Evolutionary conservation across 306 rosid species (phyloP).

Genomic region (Neltuma alba): DNA sequence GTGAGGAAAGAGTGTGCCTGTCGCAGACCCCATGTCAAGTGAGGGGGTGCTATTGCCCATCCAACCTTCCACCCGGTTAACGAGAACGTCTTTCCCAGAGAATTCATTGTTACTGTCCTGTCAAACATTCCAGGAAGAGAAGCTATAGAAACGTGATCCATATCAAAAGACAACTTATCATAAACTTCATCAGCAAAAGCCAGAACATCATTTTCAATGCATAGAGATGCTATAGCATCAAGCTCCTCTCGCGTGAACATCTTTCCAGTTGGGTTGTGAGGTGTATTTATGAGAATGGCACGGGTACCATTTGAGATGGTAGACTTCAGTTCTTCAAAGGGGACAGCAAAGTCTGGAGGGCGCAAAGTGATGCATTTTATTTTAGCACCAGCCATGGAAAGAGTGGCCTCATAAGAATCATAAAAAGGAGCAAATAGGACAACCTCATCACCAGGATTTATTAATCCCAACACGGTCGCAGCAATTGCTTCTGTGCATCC

Average conservation of each 20-base stretch:
- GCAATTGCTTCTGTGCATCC: constrained; percentile 98
- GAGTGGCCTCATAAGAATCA: constrained; percentile 87
- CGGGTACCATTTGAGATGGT: constrained; percentile 73
- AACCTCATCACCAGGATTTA: constrained; percentile 95
- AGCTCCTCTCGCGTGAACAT: constrained; percentile 82
- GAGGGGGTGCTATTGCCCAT: constrained; percentile 87
- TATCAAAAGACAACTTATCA: constrained; percentile 88
- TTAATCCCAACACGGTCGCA: constrained; percentile 78
- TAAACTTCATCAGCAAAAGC: constrained; percentile 88
- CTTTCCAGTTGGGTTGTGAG: constrained; percentile 92
- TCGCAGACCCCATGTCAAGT: constrained; percentile 82
- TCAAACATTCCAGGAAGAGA: constrained; percentile 93
- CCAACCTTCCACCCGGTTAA: constrained; percentile 95
- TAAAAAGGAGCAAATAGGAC: constrained; percentile 84
- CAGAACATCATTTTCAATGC: constrained; percentile 85
- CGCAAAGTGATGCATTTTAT: constrained; percentile 66
- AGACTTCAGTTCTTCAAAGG: constrained; percentile 71
- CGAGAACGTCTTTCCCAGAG: constrained; percentile 91
- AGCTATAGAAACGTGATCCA: constrained; percentile 84
- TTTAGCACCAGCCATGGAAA: constrained; percentile 95
- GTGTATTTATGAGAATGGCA: constrained; percentile 74
- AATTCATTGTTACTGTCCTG: constrained; percentile 85
- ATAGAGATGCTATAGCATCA: constrained; percentile 68
- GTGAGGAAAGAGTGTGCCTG: constrained; percentile 83
- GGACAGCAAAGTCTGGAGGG: constrained; percentile 81